A percentile compares a stretch with the other conserved stretches of the same genome.
phyloP scores from a whole-genome alignment of 1,284 basidiomycete species.

The Papiliotrema nemorosa region DNA sequence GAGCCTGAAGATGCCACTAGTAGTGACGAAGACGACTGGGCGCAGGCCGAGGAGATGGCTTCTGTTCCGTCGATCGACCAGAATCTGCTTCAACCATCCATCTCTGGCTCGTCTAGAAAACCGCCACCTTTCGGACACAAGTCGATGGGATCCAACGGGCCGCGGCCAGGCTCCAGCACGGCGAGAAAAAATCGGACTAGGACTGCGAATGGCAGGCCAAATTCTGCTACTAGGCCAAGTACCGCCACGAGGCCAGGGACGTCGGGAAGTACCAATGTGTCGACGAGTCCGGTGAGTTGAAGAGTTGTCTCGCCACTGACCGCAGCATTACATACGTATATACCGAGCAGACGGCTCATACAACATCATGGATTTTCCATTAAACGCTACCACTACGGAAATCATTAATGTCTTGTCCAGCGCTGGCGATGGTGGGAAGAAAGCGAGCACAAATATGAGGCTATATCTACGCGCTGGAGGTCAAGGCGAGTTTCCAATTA shows the following conservation, averaged over 20 bases:
- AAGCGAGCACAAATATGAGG: conserved; percentile 59
- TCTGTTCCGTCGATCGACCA: neutral
- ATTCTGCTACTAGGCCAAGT: conserved; percentile 23
- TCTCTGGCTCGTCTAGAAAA: conserved; percentile 13
- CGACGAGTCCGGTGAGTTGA: conserved; percentile 16
- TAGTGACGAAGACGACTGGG: conserved; percentile 40
- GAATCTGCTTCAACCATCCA: neutral
- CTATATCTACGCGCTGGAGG: conserved; percentile 80
- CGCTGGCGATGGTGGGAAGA: conserved; percentile 51
- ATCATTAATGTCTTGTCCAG: conserved; percentile 58
- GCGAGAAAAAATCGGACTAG: conserved; percentile 15
- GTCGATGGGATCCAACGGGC: conserved; percentile 9
- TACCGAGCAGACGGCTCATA: conserved; percentile 73
- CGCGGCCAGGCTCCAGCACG: conserved; percentile 18
- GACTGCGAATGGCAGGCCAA: conserved; percentile 17
- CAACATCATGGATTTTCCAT: conserved; percentile 64
- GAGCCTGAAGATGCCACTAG: conserved; percentile 26
- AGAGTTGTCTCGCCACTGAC: conserved; percentile 5
- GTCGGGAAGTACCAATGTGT: conserved; percentile 23
- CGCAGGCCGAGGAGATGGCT: conserved; percentile 25
- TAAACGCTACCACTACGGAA: conserved; percentile 66
- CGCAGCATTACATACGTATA: conserved; percentile 60
- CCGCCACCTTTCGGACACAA: conserved; percentile 36
- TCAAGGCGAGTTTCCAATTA: conserved; percentile 58
- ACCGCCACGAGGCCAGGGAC: conserved; percentile 24